Base-by-base conservation (phyloP, 768 basidiomycete species). In the Auricularia cornea region DNA sequence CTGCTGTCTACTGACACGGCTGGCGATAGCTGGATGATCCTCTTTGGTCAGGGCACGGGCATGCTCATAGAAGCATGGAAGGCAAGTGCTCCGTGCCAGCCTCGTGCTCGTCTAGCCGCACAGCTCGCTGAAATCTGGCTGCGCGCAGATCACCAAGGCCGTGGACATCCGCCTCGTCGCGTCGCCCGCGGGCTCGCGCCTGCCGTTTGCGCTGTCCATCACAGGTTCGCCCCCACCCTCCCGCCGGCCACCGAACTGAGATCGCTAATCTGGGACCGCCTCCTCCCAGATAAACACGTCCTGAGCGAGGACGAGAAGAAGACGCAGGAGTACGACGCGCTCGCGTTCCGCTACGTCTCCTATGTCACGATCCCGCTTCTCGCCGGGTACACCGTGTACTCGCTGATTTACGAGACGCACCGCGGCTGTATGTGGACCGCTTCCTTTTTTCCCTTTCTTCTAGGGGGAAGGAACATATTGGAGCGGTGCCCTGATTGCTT, bases 291-390 rank as follows among this genome's bases (percentile, higher is more conserved):
- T 79, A 98, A 98, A 74, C 94, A 98, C 71, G 88, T 94, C 60
- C 81, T 98, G n/a, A 90, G 82, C 66, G 95, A 97, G 70, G 95
- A 98, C 70, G 97, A 99, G 78, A 94, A 90, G 80, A 95, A 90
- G 76, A 98, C 96, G 11, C 94, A 98, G 73, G 94, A 98, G 87
- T 93, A 89, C 70, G 96, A 98, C 79, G 84, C 84, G 67, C 80
- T 96, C 61, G 96, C 96, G 3, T 98, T 97, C 87, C 88, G 87
- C 72, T 93, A 94, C 72, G 96, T 99, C 23, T 89, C 92, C 60
- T 96, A 89, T 73, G 90, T 86, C 67, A 87, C 94, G 12, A 84
- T 92, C 57, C 96, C 97, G 2, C 77, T 88, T 32, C 83, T 94
- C 31, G 82, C 82, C 35, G 87, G 75, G 28, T 94, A 94, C 72